These are phyloP conservation scores for Xylariaceae sp. DNA, from an alignment of 2,329 filamentous ascomycete genomes.

Conservation along the genomic window DNA sequence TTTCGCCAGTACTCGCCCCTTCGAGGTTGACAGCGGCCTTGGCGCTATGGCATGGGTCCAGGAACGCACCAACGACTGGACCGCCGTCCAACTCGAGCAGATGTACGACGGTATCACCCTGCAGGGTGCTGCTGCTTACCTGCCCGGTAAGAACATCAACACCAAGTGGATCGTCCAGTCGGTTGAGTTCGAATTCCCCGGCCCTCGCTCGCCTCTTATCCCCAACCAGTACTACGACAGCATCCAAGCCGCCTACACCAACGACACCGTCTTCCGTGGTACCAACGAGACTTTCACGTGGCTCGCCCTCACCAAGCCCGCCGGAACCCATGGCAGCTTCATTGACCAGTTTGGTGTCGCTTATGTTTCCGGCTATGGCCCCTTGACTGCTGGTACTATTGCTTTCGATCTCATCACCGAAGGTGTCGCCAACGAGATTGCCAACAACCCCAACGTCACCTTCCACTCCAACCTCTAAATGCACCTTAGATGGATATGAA, in stretches of 20 bases:
- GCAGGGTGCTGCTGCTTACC: conserved; percentile 1
- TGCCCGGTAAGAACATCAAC: conserved; percentile 4
- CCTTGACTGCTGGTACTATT: neutral
- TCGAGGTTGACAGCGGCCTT: conserved; percentile 7
- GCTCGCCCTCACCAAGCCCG: conserved; percentile 7
- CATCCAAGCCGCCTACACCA: conserved; percentile 6
- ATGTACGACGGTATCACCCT: conserved; percentile 10
- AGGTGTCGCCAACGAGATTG: neutral
- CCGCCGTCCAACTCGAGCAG: conserved; percentile 2
- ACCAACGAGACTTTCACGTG: conserved; percentile 13
- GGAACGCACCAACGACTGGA: conserved; percentile 1
- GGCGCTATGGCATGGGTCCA: conserved; percentile 4
- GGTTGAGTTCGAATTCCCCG: conserved; percentile 8
- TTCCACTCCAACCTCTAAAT: neutral
- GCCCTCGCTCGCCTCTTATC: conserved; percentile 1
- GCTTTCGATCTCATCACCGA: neutral
- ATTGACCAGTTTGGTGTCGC: conserved; percentile 5
- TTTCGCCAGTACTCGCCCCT: neutral
- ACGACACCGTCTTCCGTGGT: conserved; percentile 6
- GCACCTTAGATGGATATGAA: no score
- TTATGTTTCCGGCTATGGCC: conserved; percentile 7
- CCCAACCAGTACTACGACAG: conserved; percentile 6
- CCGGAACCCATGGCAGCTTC: conserved; percentile 8
- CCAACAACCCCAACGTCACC: neutral
- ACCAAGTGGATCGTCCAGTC: conserved; percentile 5